Conservation (phyloP, 208 protist species). For the Blastocrithidia nonstop region DNA sequence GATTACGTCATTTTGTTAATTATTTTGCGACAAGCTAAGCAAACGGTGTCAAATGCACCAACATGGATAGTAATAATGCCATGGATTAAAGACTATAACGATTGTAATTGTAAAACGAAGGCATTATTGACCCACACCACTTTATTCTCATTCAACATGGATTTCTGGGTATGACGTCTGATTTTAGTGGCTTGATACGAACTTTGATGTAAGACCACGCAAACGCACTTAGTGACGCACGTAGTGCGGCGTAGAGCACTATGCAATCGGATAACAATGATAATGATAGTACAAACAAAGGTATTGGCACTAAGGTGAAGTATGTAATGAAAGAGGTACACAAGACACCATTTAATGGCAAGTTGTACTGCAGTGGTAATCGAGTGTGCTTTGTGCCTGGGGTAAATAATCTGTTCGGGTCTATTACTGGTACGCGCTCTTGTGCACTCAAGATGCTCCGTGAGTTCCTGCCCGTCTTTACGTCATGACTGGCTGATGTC, state of each 20-base stretch:
- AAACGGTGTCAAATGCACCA: too few relatives aligned
- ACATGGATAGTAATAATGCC: too few relatives aligned
- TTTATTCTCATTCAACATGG: conserved; percentile 60
- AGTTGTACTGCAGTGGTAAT: conserved; percentile 21
- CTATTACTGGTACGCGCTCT: conserved; percentile 15
- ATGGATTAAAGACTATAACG: too few relatives aligned
- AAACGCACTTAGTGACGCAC: background rate
- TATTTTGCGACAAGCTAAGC: too few relatives aligned
- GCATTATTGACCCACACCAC: conserved; percentile 26
- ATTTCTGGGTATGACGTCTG: conserved; percentile 19
- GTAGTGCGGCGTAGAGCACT: background rate
- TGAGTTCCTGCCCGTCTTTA: conserved; percentile 31
- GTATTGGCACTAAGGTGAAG: conserved; percentile 3
- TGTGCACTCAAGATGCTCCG: conserved; percentile 21
- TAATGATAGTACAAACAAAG: conserved; percentile 1
- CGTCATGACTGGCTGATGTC: conserved; percentile 22
- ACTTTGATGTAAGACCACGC: conserved; percentile 13
- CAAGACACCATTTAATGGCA: conserved; percentile 8
- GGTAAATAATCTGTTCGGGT: conserved; percentile 24
- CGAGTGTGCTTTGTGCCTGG: conserved; percentile 29
- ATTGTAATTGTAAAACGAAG: too few relatives aligned
- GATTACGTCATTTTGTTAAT: too few relatives aligned
- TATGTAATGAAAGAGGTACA: conserved; percentile 10
- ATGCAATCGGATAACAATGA: background rate
- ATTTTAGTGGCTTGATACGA: conserved; percentile 25